Conservation (phyloP, 208 protist genomes). For the Trypanosoma theileri region DNA sequence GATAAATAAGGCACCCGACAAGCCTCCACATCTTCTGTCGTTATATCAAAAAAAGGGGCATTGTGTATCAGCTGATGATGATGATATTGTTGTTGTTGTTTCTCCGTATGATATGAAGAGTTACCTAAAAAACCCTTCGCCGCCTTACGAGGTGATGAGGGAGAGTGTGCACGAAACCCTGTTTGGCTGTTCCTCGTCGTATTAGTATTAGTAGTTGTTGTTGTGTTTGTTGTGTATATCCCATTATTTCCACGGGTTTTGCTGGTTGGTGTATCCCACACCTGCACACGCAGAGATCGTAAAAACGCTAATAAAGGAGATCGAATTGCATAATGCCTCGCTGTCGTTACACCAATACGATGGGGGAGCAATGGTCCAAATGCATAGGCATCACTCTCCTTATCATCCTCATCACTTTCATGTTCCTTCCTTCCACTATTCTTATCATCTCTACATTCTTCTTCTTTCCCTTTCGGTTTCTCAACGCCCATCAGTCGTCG, state of each 20-base stretch:
- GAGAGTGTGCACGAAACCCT: no score
- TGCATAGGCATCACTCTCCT: conserved; percentile 53
- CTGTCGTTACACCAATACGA: conserved; percentile 46
- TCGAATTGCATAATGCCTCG: conserved; percentile 45
- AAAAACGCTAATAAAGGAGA: conserved; percentile 47
- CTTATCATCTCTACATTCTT: neutral
- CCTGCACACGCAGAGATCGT: conserved; percentile 45
- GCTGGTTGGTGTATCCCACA: neutral
- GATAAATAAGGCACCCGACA: conserved; percentile 65
- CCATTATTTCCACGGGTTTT: neutral
- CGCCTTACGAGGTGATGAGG: no score
- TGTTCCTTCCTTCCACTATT: neutral
- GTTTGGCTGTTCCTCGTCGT: neutral
- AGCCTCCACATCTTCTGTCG: conserved; percentile 31
- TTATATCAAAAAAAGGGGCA: conserved; percentile 57
- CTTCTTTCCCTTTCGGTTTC: conserved; percentile 6
- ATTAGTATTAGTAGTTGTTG: neutral
- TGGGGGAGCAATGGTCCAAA: conserved; percentile 68
- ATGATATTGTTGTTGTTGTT: no score
- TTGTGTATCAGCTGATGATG: neutral
- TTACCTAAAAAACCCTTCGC: neutral
- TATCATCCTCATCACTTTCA: neutral
- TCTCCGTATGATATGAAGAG: neutral
- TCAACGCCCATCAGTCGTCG: conserved; percentile 58
- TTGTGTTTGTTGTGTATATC: neutral